Base-by-base conservation (phyloP, 495 filamentous ascomycete genomes). In the Halenospora varia region DNA sequence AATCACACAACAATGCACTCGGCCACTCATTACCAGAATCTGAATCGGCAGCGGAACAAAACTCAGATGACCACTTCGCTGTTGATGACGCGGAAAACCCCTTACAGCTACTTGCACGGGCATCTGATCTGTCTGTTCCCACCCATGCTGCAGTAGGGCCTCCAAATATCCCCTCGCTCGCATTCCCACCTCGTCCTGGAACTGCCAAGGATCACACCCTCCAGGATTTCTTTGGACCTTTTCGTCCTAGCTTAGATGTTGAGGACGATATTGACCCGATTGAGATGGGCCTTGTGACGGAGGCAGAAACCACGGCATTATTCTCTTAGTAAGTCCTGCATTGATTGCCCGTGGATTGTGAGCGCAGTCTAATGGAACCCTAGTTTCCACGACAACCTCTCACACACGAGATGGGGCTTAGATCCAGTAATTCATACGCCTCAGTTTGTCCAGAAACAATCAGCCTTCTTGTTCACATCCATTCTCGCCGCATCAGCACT, bases 11-110 rank as follows among this genome's bases (percentile, higher is more conserved):
- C 23, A 25, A 19, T 3, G 49, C 46, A 1, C 29, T 20, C 19
- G 59, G 58, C 1, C 63, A 55, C 18, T 57, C 65, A 19, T 53
- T 60, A 59, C 25, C 62, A 59, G 25, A 71, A 54, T 24, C 68
- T 66, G 51, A 64, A 56, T 18, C 70, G 62, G 55, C 68, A 56
- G 20, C 61, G 59, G 25, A 67, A 55, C 22, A 73, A 64, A 61
- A 63, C 52, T 59, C 65, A 24, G 75, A 78, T 13, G 80, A 84
- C 19, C 71, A 74, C 39, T 73, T 88, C 11, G 79, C 81, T 22
- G 65, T 89, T 3, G 86, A 88, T 57, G 86, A 88, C 70, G 86
- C 86, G 17, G 87, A 89, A 61, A 89, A 89, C 56, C 87, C 87
- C 0, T 69, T 89, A 10, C 86, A 89, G 63, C 68, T 89, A 1